A percentile compares a stretch with the other conserved stretches of the same genome.
These are phyloP conservation scores for Aspergillus eucalypticola DNA, from an alignment of 2,329 filamentous ascomycete species.

Conservation along the genomic window DNA sequence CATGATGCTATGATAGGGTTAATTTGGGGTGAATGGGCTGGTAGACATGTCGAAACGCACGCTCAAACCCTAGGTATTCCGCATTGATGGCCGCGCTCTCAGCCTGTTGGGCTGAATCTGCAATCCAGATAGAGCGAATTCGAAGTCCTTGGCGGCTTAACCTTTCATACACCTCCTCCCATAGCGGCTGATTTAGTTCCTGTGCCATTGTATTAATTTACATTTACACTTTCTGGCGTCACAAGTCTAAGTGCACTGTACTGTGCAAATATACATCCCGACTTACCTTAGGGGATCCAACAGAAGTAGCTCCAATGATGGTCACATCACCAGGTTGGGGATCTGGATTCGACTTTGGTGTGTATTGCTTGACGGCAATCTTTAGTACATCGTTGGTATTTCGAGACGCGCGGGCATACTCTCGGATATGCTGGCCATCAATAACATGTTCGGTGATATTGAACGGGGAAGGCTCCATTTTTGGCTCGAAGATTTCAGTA, in stretches of 20 bases:
- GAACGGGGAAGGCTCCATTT: neutral
- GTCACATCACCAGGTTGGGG: slow-evolving; percentile 72
- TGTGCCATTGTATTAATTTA: neutral
- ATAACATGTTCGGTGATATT: slow-evolving; percentile 25
- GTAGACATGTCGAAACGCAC: slow-evolving; percentile 45
- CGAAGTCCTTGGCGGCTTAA: slow-evolving; percentile 55
- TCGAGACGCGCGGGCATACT: slow-evolving; percentile 51
- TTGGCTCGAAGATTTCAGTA: neutral
- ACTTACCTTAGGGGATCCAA: slow-evolving; percentile 78
- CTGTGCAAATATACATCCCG: neutral
- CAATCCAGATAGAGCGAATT: slow-evolving; percentile 66
- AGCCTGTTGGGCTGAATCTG: slow-evolving; percentile 76
- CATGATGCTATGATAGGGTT: slow-evolving; percentile 60
- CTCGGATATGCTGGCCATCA: slow-evolving; percentile 53
- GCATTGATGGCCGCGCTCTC: slow-evolving; percentile 73
- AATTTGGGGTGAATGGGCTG: neutral
- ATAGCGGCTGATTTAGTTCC: slow-evolving; percentile 14
- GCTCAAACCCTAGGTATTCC: slow-evolving; percentile 72
- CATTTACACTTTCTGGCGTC: neutral
- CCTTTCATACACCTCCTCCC: slow-evolving; percentile 21
- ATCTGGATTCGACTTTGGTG: slow-evolving; percentile 63
- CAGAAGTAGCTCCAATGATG: slow-evolving; percentile 77
- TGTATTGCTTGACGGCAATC: slow-evolving; percentile 79
- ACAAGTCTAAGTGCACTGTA: too few species aligned
- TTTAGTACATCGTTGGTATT: slow-evolving; percentile 66